Evolutionary conservation across 805 yeast species (phyloP).

Genomic region (Candida bentonensis): DNA sequence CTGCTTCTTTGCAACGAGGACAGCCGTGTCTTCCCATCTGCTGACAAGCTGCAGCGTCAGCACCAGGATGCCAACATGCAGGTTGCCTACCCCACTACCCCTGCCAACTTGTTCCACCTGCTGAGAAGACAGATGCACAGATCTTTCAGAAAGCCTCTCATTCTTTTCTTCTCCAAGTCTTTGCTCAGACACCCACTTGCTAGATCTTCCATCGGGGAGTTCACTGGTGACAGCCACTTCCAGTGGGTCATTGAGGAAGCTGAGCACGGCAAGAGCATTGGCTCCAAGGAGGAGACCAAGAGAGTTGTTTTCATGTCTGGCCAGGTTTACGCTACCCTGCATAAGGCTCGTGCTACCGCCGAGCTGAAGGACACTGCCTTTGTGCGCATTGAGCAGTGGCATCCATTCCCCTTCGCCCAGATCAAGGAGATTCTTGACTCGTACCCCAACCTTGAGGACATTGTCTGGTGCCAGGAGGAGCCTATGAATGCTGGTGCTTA

Average conservation of each 20-base stretch:
- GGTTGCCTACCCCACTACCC: slow-evolving; percentile 95
- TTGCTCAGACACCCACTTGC: slow-evolving; percentile 97
- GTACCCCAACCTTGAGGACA: slow-evolving; percentile 72
- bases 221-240: slow-evolving; percentile 85
- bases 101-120: slow-evolving; percentile 91
- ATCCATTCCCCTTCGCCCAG: slow-evolving; percentile 98
- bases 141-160: slow-evolving; percentile 82
- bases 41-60: slow-evolving; percentile 82
- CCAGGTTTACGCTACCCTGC: slow-evolving; percentile 88
- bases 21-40: slow-evolving; percentile 83
- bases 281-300: slow-evolving; percentile 69
- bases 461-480: slow-evolving; percentile 98
- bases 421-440: slow-evolving; percentile 67
- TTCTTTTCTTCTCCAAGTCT: slow-evolving; percentile 80
- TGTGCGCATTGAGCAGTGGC: slow-evolving; percentile 82
- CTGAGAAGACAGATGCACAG: slow-evolving; percentile 98
- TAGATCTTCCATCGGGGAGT: slow-evolving; percentile 67
- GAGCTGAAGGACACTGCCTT: slow-evolving; percentile 77
- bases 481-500: slow-evolving; percentile 95
- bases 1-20: slow-evolving; percentile 93
- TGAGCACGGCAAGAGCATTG: slow-evolving; percentile 68
- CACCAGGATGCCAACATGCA: slow-evolving; percentile 98
- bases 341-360: slow-evolving; percentile 70
- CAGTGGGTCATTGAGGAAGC: slow-evolving; percentile 92
- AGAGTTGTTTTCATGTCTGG: slow-evolving; percentile 77